Base-by-base conservation (phyloP, 257 asterid genomes). In the Coffea eugenioides region DNA sequence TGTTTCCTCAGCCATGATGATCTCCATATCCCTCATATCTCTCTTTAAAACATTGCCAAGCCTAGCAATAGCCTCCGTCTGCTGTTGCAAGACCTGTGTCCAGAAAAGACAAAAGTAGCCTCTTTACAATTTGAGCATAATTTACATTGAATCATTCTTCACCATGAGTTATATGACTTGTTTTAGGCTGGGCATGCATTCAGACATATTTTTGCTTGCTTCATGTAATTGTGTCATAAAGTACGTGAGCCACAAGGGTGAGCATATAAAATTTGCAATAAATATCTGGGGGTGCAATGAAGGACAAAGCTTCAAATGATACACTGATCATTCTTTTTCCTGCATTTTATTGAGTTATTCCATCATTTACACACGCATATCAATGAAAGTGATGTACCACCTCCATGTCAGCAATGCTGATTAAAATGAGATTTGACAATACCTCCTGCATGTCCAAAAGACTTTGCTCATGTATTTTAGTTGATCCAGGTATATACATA, bases 391-490 rank as follows among this genome's bases (percentile, higher is more conserved):
- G 9, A 72, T 11, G 61, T 43, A 51, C 23, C 64, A 51, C 45
- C 13, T 6, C 23, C 77, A n/a, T 73, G 9, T 78, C 57, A 16
- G 27, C 62, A 73, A 54, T 77, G 36, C 7, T 34, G 54, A 67
- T 11, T 51, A 20, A 52, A 61, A 80, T 69, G 49, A 52, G 59
- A 75, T 69, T 51, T 69, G 69, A 13, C 14, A 70, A 65, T 87
- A 96, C 99, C 99, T 94, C 98, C 85, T 92, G 98, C 99, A 96
- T 92, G 81, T 96, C 97, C 59, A 86, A 79, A 67, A 96, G 97
- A 83, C 97, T 90, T 83, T 90, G 94, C 82, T 92, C 97, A 2
- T 94, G 93, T 75, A 96, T 92, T 83, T 91, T 92, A 84, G 98
- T 88, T 62, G 99, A 92, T 83, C 96, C 99, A 31, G 97, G 97